Conservation (phyloP, 352 stramenopile species). For the Globisporangium orthogonon region DNA sequence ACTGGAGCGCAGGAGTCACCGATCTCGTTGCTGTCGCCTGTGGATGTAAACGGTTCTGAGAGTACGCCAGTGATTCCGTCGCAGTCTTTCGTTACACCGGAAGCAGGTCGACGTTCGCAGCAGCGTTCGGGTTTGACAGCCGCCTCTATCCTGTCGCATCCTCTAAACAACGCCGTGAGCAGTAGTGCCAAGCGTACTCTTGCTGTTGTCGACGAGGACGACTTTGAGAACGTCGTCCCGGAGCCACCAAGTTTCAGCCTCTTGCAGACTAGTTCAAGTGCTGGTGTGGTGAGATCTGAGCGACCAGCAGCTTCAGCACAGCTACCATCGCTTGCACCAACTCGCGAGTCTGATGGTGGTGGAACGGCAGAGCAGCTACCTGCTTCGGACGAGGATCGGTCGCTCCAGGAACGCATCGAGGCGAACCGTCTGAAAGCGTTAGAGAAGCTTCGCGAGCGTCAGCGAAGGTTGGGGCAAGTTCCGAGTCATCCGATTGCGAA, state of each 20-base stretch:
- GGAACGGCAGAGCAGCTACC: background rate
- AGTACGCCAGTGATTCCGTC: background rate
- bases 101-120: background rate
- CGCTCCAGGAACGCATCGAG: conserved; percentile 53
- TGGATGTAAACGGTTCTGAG: background rate
- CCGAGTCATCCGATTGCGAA: background rate
- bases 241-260: conserved; percentile 12
- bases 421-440: conserved; percentile 55
- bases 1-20: conserved; percentile 6
- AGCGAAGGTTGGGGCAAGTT: conserved; percentile 15
- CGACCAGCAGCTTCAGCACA: background rate
- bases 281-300: background rate
- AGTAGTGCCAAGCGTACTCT: background rate
- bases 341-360: background rate
- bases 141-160: background rate
- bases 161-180: background rate
- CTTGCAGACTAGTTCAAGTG: background rate
- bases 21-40: conserved; percentile 11
- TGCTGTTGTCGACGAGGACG: conserved; percentile 3
- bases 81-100: background rate
- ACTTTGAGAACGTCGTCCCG: conserved; percentile 6
- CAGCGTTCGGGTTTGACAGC: background rate
- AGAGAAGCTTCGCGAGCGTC: conserved; percentile 44
- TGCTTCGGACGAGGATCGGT: conserved; percentile 6
- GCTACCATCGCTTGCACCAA: background rate